Base-by-base conservation (phyloP, 1,284 basidiomycete species). In the Rhizopogon parksii region DNA sequence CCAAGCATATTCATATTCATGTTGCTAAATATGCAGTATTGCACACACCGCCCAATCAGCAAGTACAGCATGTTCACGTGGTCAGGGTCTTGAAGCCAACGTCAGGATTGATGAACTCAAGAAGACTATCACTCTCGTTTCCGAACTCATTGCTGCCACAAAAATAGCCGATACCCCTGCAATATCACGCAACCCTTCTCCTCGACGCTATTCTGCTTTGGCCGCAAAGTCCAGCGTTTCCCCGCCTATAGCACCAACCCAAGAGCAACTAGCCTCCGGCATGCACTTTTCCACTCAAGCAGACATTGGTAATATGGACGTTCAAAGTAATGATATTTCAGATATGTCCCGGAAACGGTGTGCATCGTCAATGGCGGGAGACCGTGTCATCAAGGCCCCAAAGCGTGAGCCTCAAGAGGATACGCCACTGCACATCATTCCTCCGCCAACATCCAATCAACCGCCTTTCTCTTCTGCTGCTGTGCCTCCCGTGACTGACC, bases 381-480 rank as follows among this genome's bases (percentile, higher is more conserved):
- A 80, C 50, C 76, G 84, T 17, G 76, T 71, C 36, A 70, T 79
- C 46, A 87, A 87, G 60, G 75, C 80, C 15, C 69, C 80, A 55
- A 87, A 87, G 68, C 71, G 82, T 55, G 84, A 87, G 58, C 82
- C 84, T 21, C 75, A 72, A 56, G 85, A 86, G 34, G 82, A 84
- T 17, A 12, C 56, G 25, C 49, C 55, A 6, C 54, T 69, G 21
- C 66, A 66, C 47, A 47, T 62, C 17, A 50, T 70, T 4, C 56
- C 69, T 11, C 57, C 65, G 19, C 53, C 62, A 14, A 56, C 59
- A 17, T 51, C 63, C 6, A 61, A 61, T 25, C 54, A 68, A 11
- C 53, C 63, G 7, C 52, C 63, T 15, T 60, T 70, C 17, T 61
- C 68, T 6, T 56, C 63, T 14, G 47, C 59, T 15, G 15, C 46